A percentile compares a stretch with the other conserved stretches of the same genome.
Evolutionary conservation across 164 flowering plant species (phyloP).

Genomic region (Chimonanthus salicifolius): DNA sequence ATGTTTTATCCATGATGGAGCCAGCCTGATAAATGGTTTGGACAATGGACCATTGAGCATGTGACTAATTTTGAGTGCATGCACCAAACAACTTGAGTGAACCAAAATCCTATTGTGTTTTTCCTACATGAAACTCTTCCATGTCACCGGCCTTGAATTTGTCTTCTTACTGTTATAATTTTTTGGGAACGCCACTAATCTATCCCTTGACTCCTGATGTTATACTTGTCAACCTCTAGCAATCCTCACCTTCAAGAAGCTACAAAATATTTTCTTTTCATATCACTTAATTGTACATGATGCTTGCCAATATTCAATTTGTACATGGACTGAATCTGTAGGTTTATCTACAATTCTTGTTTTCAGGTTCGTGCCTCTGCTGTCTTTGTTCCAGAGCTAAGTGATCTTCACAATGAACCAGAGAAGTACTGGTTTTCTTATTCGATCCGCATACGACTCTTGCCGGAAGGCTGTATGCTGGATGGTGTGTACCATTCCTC

Average conservation of each 20-base stretch:
- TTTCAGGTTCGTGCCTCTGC: slow-evolving; percentile 87
- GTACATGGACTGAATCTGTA: neutral
- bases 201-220: neutral
- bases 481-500: slow-evolving; percentile 49
- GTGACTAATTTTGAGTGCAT: too few species aligned
- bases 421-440: slow-evolving; percentile 59
- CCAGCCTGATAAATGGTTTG: too few species aligned
- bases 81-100: too few species aligned
- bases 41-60: too few species aligned
- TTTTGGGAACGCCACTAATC: too few species aligned
- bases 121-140: too few species aligned
- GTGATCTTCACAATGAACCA: slow-evolving; percentile 36
- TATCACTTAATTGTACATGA: too few species aligned
- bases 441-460: slow-evolving; percentile 79
- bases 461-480: slow-evolving; percentile 50
- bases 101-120: too few species aligned
- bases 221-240: neutral
- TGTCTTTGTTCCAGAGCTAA: slow-evolving; percentile 68
- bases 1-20: too few species aligned
- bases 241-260: neutral
- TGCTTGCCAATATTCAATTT: neutral
- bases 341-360: neutral
- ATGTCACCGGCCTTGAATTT: too few species aligned
- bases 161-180: too few species aligned
- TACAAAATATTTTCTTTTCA: too few species aligned